These are phyloP conservation scores for Betula pendula DNA, from an alignment of 306 rosid genomes.

Conservation along the genomic window DNA sequence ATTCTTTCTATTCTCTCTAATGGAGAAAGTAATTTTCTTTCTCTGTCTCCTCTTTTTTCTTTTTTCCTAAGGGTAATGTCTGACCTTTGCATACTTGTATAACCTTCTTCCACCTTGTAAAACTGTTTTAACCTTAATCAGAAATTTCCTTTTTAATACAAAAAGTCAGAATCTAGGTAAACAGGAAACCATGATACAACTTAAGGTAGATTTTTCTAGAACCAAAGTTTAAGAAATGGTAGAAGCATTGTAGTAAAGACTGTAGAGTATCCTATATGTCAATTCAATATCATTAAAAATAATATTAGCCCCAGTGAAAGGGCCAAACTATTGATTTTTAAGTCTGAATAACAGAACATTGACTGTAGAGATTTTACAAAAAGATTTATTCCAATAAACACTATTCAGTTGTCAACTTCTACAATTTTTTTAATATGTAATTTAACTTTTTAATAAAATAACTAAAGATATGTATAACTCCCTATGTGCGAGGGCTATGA, in stretches of 20 bases:
- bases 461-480: not conserved
- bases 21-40: not conserved
- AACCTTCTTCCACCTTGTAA: not conserved
- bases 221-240: not conserved
- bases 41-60: not conserved
- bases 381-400: not conserved
- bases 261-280: not conserved
- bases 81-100: not conserved
- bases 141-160: no score
- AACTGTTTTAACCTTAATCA: no score
- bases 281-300: not conserved
- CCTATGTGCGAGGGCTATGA: not conserved
- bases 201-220: not conserved
- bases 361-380: not conserved
- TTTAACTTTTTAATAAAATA: not conserved
- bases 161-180: not conserved
- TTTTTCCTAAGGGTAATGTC: not conserved
- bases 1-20: not conserved
- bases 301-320: not conserved
- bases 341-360: not conserved
- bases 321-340: not conserved
- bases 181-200: not conserved
- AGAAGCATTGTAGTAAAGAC: not conserved
- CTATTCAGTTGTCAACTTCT: not conserved
- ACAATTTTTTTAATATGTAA: not conserved